Evolutionary conservation across 2,329 filamentous ascomycete species (phyloP).

Genomic region (Epichloe sp.): DNA sequence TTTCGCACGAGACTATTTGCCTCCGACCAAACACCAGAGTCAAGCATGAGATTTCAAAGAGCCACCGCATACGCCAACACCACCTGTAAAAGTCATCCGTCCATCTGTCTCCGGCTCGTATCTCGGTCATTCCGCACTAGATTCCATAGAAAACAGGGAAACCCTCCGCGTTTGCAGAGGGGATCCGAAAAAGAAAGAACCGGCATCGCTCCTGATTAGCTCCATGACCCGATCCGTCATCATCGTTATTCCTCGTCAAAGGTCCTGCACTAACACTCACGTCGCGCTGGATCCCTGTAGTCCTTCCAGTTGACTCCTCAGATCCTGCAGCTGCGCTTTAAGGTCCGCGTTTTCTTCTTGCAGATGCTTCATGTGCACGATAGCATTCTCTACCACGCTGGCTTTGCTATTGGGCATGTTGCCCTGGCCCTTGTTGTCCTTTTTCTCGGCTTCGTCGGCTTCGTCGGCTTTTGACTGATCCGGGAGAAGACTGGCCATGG

Average conservation of each 20-base stretch:
- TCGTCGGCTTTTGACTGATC: conserved; percentile 29
- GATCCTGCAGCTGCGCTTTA: conserved; percentile 42
- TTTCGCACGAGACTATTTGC: neutral
- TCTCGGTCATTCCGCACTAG: too few relatives aligned
- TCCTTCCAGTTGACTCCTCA: conserved; percentile 20
- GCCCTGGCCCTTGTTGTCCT: conserved; percentile 29
- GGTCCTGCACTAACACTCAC: too few relatives aligned
- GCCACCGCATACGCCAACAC: neutral
- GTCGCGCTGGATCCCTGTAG: neutral
- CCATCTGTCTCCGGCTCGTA: too few relatives aligned
- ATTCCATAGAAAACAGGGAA: too few relatives aligned
- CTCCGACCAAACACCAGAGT: neutral
- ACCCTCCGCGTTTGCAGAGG: too few relatives aligned
- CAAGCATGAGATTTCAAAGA: neutral
- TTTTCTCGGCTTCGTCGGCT: conserved; percentile 33
- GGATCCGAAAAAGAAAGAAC: neutral
- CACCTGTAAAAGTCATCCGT: neutral
- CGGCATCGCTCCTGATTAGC: neutral
- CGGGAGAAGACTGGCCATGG: conserved; percentile 82
- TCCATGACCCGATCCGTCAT: neutral
- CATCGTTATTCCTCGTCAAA: neutral
- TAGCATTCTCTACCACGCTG: conserved; percentile 93
- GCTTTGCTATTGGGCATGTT: conserved; percentile 74
- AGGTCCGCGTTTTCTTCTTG: conserved; percentile 59
- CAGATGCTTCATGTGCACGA: conserved; percentile 83